phyloP scores from a whole-genome alignment of 2,329 filamentous ascomycete genomes.

The Exophiala spinifera region DNA sequence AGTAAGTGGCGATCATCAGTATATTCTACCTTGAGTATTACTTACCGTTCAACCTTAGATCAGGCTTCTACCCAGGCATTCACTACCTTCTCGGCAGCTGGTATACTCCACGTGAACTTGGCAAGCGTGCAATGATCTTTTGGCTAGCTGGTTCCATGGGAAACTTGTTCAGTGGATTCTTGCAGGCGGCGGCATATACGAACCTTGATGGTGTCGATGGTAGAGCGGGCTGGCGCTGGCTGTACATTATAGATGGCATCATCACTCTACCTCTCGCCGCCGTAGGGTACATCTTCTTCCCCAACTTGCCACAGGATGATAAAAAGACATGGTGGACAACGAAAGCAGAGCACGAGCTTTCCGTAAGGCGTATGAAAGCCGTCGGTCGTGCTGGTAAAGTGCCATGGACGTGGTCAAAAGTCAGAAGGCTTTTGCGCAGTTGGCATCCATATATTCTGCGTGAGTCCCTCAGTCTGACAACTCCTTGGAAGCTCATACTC shows the following conservation, averaged over 20 bases:
- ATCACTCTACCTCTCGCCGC: neutral
- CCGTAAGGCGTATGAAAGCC: slow-evolving; percentile 34
- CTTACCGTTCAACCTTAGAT: slow-evolving; percentile 5
- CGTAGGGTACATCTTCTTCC: neutral
- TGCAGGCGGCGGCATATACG: neutral
- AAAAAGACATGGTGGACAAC: slow-evolving; percentile 30
- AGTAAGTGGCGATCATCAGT: slow-evolving; percentile 1
- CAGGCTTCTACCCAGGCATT: slow-evolving; percentile 34
- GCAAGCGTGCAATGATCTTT: slow-evolving; percentile 52
- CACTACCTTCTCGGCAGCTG: slow-evolving; percentile 44
- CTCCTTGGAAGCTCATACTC: slow-evolving; percentile 12
- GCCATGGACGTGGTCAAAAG: slow-evolving; percentile 38
- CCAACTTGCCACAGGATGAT: slow-evolving; percentile 6
- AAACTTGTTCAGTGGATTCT: neutral
- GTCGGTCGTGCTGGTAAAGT: slow-evolving; percentile 39
- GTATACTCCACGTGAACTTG: neutral
- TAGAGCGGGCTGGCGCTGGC: slow-evolving; percentile 29
- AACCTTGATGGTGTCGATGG: slow-evolving; percentile 6
- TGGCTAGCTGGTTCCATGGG: neutral
- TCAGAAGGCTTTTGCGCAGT: slow-evolving; percentile 35
- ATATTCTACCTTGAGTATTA: neutral
- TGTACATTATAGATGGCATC: slow-evolving; percentile 11
- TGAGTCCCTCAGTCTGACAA: slow-evolving; percentile 19
- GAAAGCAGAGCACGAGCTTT: slow-evolving; percentile 28
- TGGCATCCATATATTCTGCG: slow-evolving; percentile 43